Conservation (phyloP, 805 yeast species). For the Barnettozyma siamensis region DNA sequence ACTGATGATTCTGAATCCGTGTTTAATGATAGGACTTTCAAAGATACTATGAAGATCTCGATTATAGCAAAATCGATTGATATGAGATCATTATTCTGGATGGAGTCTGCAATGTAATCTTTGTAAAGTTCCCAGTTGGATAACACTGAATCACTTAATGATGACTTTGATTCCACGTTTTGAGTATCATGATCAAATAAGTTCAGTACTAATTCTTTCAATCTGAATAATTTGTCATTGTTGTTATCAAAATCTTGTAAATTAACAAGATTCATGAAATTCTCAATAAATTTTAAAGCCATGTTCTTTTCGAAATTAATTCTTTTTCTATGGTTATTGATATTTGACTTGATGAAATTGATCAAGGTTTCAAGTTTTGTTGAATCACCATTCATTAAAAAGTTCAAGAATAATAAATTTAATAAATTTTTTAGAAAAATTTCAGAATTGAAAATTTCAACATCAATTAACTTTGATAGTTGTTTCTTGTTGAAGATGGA, state of each 20-base stretch:
- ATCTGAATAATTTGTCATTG: neutral
- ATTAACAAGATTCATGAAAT: conserved; percentile 9
- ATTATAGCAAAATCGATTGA: neutral
- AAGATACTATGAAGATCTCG: neutral
- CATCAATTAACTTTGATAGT: conserved; percentile 15
- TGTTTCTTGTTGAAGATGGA: conserved; percentile 19
- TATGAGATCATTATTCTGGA: neutral
- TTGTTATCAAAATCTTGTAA: neutral
- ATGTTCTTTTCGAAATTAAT: conserved; percentile 20
- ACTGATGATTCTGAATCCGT: neutral
- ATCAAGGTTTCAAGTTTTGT: conserved; percentile 12
- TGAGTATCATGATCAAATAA: neutral
- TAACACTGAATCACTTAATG: neutral
- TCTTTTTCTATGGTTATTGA: conserved; percentile 23
- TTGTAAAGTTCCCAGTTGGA: neutral
- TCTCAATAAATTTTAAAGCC: conserved; percentile 18
- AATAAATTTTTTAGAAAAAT: conserved; percentile 16
- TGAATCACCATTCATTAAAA: conserved; percentile 14
- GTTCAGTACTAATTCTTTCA: neutral
- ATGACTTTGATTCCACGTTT: neutral
- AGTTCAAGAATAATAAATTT: conserved; percentile 18
- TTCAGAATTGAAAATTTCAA: conserved; percentile 24
- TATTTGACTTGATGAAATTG: conserved; percentile 16
- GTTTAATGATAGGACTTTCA: neutral
- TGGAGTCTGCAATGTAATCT: neutral